Base-by-base conservation (phyloP, 371 early-diverging fungal genomes). In the Lichtheimia hyalospora region DNA sequence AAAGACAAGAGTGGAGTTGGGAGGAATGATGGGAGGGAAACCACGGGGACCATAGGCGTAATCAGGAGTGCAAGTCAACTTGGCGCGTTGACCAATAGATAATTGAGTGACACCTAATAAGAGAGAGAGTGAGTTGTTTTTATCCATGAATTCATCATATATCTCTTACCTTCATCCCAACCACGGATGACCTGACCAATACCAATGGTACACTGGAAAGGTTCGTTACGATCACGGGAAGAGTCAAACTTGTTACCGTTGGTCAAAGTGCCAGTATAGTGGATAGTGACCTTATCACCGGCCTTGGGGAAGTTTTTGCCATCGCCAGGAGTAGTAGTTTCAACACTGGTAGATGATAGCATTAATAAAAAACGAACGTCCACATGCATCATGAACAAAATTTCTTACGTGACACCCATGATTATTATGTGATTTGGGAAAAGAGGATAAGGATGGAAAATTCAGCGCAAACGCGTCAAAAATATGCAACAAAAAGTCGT, bases 101-200 rank as follows among this genome's bases (percentile, higher is more conserved):
- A 96, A 84, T 72, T 90, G 83, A 34, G 92, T 89, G 42, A 97
- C 93, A 73, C 56, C 56, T 55, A 27, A 10, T 34, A 52, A 4
- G 2, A 14, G 46, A 46, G 21, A n/a, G 46, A n/a, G 16, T 14
- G 46, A 8, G 23, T 15, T 8, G 7, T 20, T 41, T n/a, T 7
- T 21, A 44, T 55, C 16, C n/a, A n/a, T n/a, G n/a, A n/a, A n/a
- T n/a, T n/a, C n/a, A 6, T n/a, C 15, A 43, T 21, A 23, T 43
- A 14, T 10, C 46, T 55, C n/a, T 51, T 71, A 72, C 77, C 90
- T 70, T 84, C 83, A 66, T 84, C 84, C 84, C 84, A 84, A 66
- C 95, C 96, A 63, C 79, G 74, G 80, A 98, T 98, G 70, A 98
- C 94, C 64, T 82, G 87, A n/a, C 95, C 95, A 44, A 92, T 89